These are phyloP conservation scores for Barbarea vulgaris DNA, from an alignment of 345 rosid species.

Conservation along the genomic window DNA sequence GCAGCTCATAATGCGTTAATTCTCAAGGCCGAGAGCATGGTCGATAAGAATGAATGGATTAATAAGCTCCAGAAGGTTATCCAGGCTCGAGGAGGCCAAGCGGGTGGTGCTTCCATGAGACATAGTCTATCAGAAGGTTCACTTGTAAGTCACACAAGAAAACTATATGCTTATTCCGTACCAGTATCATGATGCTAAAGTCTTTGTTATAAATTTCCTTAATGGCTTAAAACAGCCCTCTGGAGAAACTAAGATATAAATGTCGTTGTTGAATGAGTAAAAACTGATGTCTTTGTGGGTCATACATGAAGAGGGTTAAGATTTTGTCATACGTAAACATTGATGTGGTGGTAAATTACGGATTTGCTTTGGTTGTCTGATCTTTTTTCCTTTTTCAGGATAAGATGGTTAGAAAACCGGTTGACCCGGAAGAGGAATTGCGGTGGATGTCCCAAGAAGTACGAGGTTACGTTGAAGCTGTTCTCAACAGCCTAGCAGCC, in stretches of 20 bases:
- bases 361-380: slow-evolving; percentile 17
- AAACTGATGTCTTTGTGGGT: slow-evolving; percentile 14
- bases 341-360: not conserved
- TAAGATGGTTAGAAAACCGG: slow-evolving; percentile 77
- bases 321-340: not conserved
- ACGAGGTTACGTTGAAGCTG: slow-evolving; percentile 96
- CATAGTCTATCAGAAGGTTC: slow-evolving; percentile 97
- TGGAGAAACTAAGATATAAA: not conserved
- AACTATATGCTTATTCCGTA: slow-evolving; percentile 4
- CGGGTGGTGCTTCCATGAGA: slow-evolving; percentile 57
- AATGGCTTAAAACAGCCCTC: not conserved
- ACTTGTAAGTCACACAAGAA: slow-evolving; percentile 59
- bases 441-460: slow-evolving; percentile 99
- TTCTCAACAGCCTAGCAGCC: slow-evolving; percentile 87
- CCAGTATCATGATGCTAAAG: slow-evolving; percentile 1
- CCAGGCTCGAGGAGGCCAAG: slow-evolving; percentile 70
- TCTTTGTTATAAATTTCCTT: not conserved
- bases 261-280: not conserved
- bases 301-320: not conserved
- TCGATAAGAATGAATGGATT: slow-evolving; percentile 90
- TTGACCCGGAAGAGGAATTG: slow-evolving; percentile 93
- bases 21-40: slow-evolving; percentile 83
- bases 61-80: slow-evolving; percentile 69
- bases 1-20: slow-evolving; percentile 84
- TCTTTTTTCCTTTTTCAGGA: slow-evolving; percentile 50